These are phyloP conservation scores for Cenchrus fungigraminus DNA, from an alignment of 176 grass and related monocot species.

Conservation along the genomic window DNA sequence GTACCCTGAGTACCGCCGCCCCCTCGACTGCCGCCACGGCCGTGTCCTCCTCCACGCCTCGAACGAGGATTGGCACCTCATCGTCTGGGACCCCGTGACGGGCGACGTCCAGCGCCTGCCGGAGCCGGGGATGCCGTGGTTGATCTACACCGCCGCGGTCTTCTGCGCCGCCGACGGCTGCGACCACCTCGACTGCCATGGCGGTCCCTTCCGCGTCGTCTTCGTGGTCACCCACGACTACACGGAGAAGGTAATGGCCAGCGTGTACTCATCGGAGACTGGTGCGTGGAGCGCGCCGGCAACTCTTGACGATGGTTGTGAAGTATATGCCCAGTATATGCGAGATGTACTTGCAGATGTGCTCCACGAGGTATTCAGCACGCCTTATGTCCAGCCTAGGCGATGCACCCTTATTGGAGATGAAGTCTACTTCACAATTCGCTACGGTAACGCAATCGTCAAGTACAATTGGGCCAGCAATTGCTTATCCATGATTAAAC, in stretches of 20 bases:
- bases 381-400: not conserved
- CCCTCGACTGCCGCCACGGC: conserved; percentile 20
- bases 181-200: conserved; percentile 4
- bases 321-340: not conserved
- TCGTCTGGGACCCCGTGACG: conserved; percentile 1
- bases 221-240: not conserved
- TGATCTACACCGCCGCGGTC: not conserved
- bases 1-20: not conserved
- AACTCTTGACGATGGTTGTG: not conserved
- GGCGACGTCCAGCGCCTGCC: not conserved
- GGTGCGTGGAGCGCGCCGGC: not conserved
- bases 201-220: not conserved
- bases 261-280: not conserved
- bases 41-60: not conserved
- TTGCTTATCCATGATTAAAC: not conserved
- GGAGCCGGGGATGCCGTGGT: not conserved
- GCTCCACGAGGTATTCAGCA: not conserved
- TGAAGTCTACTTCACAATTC: not conserved
- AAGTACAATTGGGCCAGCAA: not conserved
- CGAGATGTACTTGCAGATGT: not conserved
- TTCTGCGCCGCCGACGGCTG: not conserved
- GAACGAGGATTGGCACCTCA: not conserved
- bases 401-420: not conserved
- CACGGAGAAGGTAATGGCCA: not conserved
- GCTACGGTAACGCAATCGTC: not conserved